Base-by-base conservation (phyloP, 352 stramenopile genomes). In the Phytophthora tentaculata region DNA sequence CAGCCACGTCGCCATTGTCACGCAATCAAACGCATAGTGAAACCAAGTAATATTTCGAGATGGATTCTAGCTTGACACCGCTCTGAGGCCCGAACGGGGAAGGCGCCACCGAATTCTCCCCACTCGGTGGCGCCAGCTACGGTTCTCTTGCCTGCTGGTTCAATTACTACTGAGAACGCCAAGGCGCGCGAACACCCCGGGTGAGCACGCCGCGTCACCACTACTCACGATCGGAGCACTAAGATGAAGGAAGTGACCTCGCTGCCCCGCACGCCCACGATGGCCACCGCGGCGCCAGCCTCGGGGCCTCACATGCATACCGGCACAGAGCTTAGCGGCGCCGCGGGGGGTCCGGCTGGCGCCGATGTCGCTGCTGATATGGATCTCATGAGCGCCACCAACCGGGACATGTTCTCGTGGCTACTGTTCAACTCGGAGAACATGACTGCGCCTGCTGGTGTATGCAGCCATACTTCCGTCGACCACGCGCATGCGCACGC, bases 341-440 rank as follows among this genome's bases (percentile, higher is more conserved):
- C 60, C 12, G 14, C 17, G 58, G 71, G 48, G 50, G 61, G 43
- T 7, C 19, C 43, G 43, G 41, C 24, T 17, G 29, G 49, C 24
- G 61, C 59, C 16, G 69, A 80, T 28, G 80, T 84, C 24, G 67
- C 78, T 32, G 68, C 74, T 37, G 85, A 93, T 24, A 84, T 91
- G 72, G 85, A 93, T 58, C 69, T 93, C 10, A 74, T 93, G 53
- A 76, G 73, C 56, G 77, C 71, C 55, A 81, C 83, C 23, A 94
- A 91, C 69, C 85, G 85, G 53, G 86, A 94, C 66, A 90, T 94
- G 84, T 92, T 94, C 63, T 92, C 86, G 55, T 94, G 86, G 86
- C 74, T 92, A 58, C 69, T 94, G 22, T 91, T 92, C 71, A 94
- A 92, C 78, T 94, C 86, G 68, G 86, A 94, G 67, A 89, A 92